Evolutionary conservation across 441 rosid genomes (phyloP).

Genomic region (Populus tomentosa): DNA sequence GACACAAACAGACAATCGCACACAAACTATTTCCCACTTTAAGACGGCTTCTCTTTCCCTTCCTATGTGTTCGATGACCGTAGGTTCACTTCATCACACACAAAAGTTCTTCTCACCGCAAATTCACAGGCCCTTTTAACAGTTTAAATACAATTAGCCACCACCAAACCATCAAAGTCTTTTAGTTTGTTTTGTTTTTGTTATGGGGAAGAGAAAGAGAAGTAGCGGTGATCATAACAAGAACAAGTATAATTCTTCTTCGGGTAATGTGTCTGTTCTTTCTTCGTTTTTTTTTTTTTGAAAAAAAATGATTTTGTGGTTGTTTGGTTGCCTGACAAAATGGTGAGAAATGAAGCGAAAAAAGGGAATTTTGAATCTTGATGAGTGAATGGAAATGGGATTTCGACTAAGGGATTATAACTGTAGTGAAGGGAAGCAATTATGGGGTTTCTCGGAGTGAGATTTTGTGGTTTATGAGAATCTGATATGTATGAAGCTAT

Average conservation of each 20-base stretch:
- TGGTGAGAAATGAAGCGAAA: conserved; percentile 8
- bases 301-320: neutral
- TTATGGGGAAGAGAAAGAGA: conserved; percentile 42
- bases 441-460: neutral
- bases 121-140: conserved; percentile 1
- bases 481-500: neutral
- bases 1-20: neutral
- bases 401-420: neutral
- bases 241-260: conserved; percentile 25
- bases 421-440: neutral
- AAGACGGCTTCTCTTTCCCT: neutral
- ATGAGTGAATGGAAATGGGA: neutral
- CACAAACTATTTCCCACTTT: neutral
- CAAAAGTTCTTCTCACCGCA: conserved; percentile 2
- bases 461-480: neutral
- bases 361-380: neutral
- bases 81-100: neutral
- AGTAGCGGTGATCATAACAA: conserved; percentile 12
- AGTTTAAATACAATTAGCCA: neutral
- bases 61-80: neutral
- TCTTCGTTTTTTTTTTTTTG: neutral
- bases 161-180: neutral
- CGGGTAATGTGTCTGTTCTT: conserved; percentile 28
- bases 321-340: conserved; percentile 12
- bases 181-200: neutral